Evolutionary conservation across 129 eudicot genomes (phyloP).

Genomic region (Flaveria brownii): DNA sequence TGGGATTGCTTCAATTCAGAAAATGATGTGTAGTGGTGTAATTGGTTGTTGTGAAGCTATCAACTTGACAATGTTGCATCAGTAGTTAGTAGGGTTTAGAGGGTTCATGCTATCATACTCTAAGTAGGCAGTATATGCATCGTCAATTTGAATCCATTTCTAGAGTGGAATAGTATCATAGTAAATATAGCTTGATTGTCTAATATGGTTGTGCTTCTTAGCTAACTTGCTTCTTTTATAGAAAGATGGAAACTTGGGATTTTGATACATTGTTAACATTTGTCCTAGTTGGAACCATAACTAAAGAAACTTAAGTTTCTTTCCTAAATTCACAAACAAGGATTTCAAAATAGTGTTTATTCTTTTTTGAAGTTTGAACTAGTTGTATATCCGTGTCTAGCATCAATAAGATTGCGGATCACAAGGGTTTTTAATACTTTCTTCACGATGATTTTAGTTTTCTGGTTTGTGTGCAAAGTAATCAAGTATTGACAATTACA

Average conservation of each 20-base stretch:
- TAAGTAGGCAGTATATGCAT: not conserved
- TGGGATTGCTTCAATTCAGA: not conserved
- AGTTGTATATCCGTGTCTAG: conserved; percentile 1
- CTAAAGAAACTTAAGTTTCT: not conserved
- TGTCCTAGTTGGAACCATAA: not conserved
- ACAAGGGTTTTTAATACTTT: not conserved
- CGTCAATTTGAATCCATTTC: not conserved
- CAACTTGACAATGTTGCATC: conserved; percentile 2
- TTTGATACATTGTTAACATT: not conserved
- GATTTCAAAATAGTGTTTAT: not conserved
- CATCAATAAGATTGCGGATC: conserved; percentile 1
- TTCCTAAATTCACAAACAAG: not conserved
- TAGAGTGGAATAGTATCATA: not conserved
- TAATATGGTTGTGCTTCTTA: not conserved
- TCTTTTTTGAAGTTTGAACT: not conserved
- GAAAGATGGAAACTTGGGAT: conserved; percentile 5
- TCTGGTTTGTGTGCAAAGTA: conserved; percentile 9
- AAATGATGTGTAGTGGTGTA: not conserved
- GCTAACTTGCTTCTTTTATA: conserved; percentile 5
- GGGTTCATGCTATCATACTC: conserved; percentile 2
- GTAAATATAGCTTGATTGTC: not conserved
- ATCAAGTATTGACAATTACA: not conserved
- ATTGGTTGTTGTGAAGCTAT: not conserved
- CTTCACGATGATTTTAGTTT: not conserved
- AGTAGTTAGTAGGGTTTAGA: conserved; percentile 1